Conservation (phyloP, 1,284 basidiomycete genomes). For the Porogramme epimiltina region DNA sequence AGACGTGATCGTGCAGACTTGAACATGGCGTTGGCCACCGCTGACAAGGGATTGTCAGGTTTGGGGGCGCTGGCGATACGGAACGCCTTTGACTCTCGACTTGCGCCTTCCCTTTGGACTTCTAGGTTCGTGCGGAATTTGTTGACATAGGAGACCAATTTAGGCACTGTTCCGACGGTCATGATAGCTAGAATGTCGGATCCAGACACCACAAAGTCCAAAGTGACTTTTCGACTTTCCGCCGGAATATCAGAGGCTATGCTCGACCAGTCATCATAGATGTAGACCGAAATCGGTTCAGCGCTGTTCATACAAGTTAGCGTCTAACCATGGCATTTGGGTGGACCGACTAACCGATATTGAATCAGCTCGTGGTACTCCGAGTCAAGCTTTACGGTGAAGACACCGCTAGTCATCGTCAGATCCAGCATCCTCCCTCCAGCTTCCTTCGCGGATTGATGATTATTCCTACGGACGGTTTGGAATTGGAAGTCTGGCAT, state of each 20-base stretch:
- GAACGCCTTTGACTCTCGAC: conserved; percentile 74
- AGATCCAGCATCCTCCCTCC: conserved; percentile 67
- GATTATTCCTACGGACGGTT: conserved; percentile 64
- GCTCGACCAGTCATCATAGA: conserved; percentile 83
- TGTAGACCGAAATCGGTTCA: conserved; percentile 74
- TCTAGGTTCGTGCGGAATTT: conserved; percentile 76
- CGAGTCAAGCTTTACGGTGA: conserved; percentile 72
- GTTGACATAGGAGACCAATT: conserved; percentile 69
- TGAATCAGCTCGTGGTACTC: conserved; percentile 78
- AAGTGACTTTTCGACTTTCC: conserved; percentile 61
- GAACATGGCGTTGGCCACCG: conserved; percentile 83
- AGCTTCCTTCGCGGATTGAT: conserved; percentile 33
- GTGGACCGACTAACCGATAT: conserved; percentile 61
- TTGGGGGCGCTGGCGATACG: conserved; percentile 63
- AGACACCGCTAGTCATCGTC: conserved; percentile 72
- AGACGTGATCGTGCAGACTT: conserved; percentile 69
- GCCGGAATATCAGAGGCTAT: conserved; percentile 41
- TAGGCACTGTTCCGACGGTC: conserved; percentile 76
- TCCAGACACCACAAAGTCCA: conserved; percentile 78
- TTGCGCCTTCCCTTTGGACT: conserved; percentile 71
- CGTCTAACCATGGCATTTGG: background rate
- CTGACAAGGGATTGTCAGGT: conserved; percentile 77
- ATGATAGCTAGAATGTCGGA: conserved; percentile 71
- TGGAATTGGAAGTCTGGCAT: conserved; percentile 79
- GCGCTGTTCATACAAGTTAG: conserved; percentile 48